Evolutionary conservation across 106 monocot genomes (phyloP), one percentile per base, ranked within the genome.

Genomic region (Dioscorea zingiberensis): DNA sequence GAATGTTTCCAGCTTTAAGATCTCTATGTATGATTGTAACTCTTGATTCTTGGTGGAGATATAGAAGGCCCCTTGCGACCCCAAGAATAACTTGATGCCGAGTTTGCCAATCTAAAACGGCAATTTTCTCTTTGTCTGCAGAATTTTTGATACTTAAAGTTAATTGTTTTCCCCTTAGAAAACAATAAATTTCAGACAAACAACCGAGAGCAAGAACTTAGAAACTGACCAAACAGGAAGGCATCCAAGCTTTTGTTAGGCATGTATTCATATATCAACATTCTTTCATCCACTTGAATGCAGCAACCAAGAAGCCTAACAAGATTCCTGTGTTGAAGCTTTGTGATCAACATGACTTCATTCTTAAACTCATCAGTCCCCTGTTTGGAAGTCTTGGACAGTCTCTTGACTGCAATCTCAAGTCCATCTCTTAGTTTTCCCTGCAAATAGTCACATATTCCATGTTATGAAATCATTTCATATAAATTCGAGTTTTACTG

Each of bases 1-100:
- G 76, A 27, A 82, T 65, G 18, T 82, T 82, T 27, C 76, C 77
- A 8, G 76, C 73, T 47, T 82, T 82, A 1, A 82, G 76, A 60
- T 82, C 76, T 10, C 81, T 51, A 27, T 82, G 81, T n/a, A 82
- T 76, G 27, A 82, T 66, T 55, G 69, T 68, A 0, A 69, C 27
- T 60, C 68, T 69, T 1, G 76, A 82, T 27, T 82, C 73, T 13
- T 81, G 55, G 15, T 81, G 81, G 18, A 81, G 76, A 59, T 81
- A 81, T 15, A 81, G 63, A 45, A 81, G 68, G 8, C 81, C 81
- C 23, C 76, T 38, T n/a, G 68, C 69, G 21, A 81, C 69, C 16
- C 81, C 81, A 0, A 54, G 5, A 47, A 81, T 76, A 38, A 76
- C 72, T 2, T 25, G 14, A 21, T 58, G 56, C 4, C 80, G 27